Conservation (phyloP, 2,329 filamentous ascomycete species). For the Fusarium subglutinans region DNA sequence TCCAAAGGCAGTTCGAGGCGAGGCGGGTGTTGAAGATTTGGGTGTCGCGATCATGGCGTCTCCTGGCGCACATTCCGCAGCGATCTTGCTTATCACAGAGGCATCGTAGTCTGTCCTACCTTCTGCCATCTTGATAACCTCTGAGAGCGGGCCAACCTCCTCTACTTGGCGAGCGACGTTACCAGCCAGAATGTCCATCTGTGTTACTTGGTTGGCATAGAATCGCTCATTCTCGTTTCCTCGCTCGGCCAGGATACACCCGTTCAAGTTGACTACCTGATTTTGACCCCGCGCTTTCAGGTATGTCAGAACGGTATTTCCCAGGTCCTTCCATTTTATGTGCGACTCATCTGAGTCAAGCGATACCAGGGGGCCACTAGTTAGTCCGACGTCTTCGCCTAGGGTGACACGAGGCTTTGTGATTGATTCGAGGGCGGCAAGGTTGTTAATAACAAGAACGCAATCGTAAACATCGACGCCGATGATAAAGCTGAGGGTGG, state of each 20-base stretch:
- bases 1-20: slow-evolving; percentile 70
- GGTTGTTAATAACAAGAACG: slow-evolving; percentile 90
- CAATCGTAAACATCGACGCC: slow-evolving; percentile 97
- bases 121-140: slow-evolving; percentile 89
- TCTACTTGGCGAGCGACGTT: slow-evolving; percentile 64
- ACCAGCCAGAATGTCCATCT: slow-evolving; percentile 66
- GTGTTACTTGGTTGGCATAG: slow-evolving; percentile 59
- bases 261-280: slow-evolving; percentile 64
- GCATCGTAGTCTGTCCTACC: slow-evolving; percentile 81
- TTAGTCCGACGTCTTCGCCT: slow-evolving; percentile 81
- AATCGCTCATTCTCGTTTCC: slow-evolving; percentile 69
- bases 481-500: slow-evolving; percentile 86
- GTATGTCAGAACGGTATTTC: slow-evolving; percentile 66
- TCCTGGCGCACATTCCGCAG: slow-evolving; percentile 75
- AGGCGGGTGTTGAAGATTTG: slow-evolving; percentile 46
- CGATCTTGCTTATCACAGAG: slow-evolving; percentile 69
- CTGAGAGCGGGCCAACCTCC: slow-evolving; percentile 70
- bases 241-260: slow-evolving; percentile 66
- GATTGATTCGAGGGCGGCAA: slow-evolving; percentile 84
- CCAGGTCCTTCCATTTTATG: slow-evolving; percentile 61
- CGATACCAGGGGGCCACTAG: slow-evolving; percentile 76
- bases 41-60: slow-evolving; percentile 70
- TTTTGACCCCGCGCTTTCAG: slow-evolving; percentile 66
- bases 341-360: slow-evolving; percentile 63
- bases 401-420: slow-evolving; percentile 81